Conservation (phyloP, 2,329 filamentous ascomycete genomes). For the Cladophialophora carrionii region DNA sequence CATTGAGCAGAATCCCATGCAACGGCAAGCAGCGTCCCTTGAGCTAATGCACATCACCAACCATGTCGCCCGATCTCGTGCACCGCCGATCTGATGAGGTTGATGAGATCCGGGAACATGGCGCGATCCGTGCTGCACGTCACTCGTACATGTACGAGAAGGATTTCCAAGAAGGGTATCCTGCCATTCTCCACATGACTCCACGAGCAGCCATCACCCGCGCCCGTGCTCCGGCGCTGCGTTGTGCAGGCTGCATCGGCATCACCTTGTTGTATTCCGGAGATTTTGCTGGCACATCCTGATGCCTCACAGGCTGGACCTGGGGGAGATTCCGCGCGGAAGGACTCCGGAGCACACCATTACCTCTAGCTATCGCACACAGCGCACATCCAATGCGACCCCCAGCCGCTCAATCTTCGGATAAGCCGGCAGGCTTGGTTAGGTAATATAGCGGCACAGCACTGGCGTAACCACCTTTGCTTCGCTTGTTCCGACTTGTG, state of each 20-base stretch:
- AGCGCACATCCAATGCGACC: neutral
- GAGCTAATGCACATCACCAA: constrained; percentile 16
- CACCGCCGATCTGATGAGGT: constrained; percentile 2
- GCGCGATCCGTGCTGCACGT: constrained; percentile 15
- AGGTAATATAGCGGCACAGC: neutral
- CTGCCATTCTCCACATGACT: neutral
- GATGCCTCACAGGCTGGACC: neutral
- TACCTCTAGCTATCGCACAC: constrained; percentile 1
- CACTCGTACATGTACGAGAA: constrained; percentile 14
- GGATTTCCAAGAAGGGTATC: neutral
- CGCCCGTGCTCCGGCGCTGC: constrained; percentile 12
- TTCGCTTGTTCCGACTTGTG: neutral
- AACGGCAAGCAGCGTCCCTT: neutral
- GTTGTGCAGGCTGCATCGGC: neutral
- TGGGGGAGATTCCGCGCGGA: constrained; percentile 16
- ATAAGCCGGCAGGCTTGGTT: constrained; percentile 3
- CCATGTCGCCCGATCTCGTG: constrained; percentile 12
- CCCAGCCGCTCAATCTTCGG: constrained; percentile 1
- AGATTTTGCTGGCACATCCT: constrained; percentile 11
- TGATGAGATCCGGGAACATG: neutral
- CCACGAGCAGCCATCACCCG: neutral
- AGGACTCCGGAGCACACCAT: constrained; percentile 16
- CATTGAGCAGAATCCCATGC: constrained; percentile 7
- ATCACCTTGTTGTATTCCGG: constrained; percentile 10
- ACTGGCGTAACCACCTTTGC: neutral